phyloP scores from a whole-genome alignment of 768 basidiomycete species.

The Tephrocybe rancida region DNA sequence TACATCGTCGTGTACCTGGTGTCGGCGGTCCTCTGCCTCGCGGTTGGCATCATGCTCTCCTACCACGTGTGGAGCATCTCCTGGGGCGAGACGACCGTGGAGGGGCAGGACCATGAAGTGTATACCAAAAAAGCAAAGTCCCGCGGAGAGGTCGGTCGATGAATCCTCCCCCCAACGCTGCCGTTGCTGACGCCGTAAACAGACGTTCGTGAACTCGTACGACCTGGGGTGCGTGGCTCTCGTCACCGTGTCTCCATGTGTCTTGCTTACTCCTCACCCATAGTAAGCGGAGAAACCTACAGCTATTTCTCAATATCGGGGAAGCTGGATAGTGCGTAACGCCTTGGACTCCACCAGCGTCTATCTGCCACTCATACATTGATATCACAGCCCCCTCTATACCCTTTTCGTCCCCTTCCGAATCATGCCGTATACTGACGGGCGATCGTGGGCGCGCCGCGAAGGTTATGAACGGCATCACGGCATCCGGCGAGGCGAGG shows the following conservation, averaged over 20 bases:
- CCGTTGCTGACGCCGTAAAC: not conserved
- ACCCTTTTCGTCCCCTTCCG: conserved; percentile 86
- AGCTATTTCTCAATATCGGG: conserved; percentile 88
- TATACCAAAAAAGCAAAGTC: conserved; percentile 71
- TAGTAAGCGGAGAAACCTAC: conserved; percentile 67
- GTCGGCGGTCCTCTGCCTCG: conserved; percentile 70
- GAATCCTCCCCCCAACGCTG: not conserved
- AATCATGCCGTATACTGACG: conserved; percentile 82
- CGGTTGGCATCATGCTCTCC: conserved; percentile 68
- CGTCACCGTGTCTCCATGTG: not conserved
- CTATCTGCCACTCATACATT: not conserved
- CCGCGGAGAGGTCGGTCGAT: conserved; percentile 62
- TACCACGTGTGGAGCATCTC: conserved; percentile 77
- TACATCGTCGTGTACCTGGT: conserved; percentile 82
- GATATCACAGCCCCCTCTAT: conserved; percentile 57
- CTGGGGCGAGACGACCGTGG: conserved; percentile 85
- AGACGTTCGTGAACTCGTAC: conserved; percentile 90
- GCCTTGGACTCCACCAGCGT: not conserved
- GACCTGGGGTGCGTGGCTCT: conserved; percentile 73
- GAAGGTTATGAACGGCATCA: conserved; percentile 62
- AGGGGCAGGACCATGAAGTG: conserved; percentile 83
- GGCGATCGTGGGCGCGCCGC: conserved; percentile 75
- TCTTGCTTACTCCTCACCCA: not conserved
- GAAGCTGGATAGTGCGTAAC: conserved; percentile 75
- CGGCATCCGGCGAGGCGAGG: conserved; percentile 75